Evolutionary conservation across 805 yeast species (phyloP), one percentile per base, ranked within the genome.

Genomic region (Candida gorgasii): DNA sequence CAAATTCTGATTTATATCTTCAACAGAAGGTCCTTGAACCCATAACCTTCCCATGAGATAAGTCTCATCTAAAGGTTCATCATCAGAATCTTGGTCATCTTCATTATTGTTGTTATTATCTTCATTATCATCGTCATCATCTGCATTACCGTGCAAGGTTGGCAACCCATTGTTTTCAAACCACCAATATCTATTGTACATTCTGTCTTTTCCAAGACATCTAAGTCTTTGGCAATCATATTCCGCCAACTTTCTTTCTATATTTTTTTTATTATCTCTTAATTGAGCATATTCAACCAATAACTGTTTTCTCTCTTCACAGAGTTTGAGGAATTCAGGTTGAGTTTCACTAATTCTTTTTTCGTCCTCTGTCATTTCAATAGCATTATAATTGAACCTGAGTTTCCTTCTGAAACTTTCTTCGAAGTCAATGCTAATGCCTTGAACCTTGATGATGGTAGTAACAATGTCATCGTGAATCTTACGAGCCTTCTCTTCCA

Each of bases 171-270:
- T 84, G 48, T 75, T 73, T 55, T 92, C 98, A 57, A 89, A 81
- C 96, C 96, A 93, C 95, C 96, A 93, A 60, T 92, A 93, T 50
- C 90, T 72, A 65, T 93, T 93, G 60, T 72, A 89, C 45, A 79
- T 77, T 39, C 96, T 69, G 61, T 93, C 99, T 45, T 81, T 75
- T 2, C 99, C 99, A 19, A 93, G 66, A 22, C 79, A 72, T 42
- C 78, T 77, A 36, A 89, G 73, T 44, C 98, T 67, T 58, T 89
- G 96, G 46, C 84, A 73, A 54, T 90, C 96, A 37, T 80, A 65
- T 51, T 83, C 89, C 35, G 75, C 74, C 17, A 93, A 66, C 44
- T 78, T 71, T 46, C 69, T 73, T 52, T 87, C 96, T 13, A 81
- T 63, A 27, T 72, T 70, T 30, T 68, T 67, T 56, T 79, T 80